Conservation (phyloP, 2,329 filamentous ascomycete species). For the Aquanectria penicillioides region DNA sequence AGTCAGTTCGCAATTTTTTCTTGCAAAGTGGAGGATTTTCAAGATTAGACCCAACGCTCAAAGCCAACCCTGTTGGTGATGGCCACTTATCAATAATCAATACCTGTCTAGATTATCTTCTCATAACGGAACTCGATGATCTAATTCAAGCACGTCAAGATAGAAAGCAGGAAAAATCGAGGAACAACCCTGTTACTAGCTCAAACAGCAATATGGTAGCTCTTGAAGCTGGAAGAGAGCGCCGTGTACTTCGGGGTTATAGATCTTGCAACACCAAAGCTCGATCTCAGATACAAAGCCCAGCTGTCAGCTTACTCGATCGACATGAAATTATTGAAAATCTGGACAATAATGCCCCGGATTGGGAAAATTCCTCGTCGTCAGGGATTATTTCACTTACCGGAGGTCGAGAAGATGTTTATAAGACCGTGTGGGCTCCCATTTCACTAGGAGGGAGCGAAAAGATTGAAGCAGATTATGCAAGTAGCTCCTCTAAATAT, state of each 20-base stretch:
- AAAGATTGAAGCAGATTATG: background rate
- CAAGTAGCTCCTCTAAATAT: background rate
- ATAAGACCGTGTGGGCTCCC: too few species aligned
- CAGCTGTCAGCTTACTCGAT: too few species aligned
- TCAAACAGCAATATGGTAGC: background rate
- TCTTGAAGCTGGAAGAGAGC: too few species aligned
- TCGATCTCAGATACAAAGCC: too few species aligned
- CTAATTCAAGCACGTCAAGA: slow-evolving; percentile 9
- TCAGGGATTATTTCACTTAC: too few species aligned
- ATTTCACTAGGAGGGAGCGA: too few species aligned
- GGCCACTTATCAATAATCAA: slow-evolving; percentile 14
- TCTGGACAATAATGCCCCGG: too few species aligned
- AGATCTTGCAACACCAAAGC: too few species aligned
- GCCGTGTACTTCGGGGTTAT: too few species aligned
- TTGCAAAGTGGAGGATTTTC: background rate
- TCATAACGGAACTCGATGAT: slow-evolving; percentile 20
- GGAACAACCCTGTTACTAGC: background rate
- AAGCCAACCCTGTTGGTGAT: background rate
- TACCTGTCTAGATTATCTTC: slow-evolving; percentile 24
- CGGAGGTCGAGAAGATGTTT: too few species aligned
- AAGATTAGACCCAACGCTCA: rapidly evolving
- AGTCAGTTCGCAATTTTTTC: slow-evolving; percentile 22
- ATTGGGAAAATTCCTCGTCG: too few species aligned
- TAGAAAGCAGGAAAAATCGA: background rate
- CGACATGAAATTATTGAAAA: too few species aligned